These are phyloP conservation scores for Pseudopithomyces chartarum DNA, from an alignment of 2,329 filamentous ascomycete species.

Conservation along the genomic window DNA sequence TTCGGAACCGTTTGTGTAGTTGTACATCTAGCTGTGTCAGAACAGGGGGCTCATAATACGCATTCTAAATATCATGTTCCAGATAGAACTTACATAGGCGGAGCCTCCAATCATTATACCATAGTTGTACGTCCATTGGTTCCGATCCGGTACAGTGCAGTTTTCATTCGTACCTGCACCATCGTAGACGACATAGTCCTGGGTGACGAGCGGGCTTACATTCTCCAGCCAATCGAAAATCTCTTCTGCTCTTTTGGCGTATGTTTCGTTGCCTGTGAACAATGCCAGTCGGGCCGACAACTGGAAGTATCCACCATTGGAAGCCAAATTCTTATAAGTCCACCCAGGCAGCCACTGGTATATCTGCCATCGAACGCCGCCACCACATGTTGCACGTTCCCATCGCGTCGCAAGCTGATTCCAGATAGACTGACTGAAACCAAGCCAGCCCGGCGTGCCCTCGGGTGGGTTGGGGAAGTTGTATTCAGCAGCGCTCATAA, in stretches of 20 bases:
- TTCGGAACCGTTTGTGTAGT: conserved; percentile 43
- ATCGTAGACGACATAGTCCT: conserved; percentile 28
- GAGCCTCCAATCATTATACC: conserved; percentile 33
- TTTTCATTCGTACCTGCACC: conserved; percentile 22
- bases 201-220: conserved; percentile 19
- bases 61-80: not conserved
- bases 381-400: conserved; percentile 27
- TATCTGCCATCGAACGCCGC: conserved; percentile 40
- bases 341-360: conserved; percentile 32
- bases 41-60: not conserved
- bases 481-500: conserved; percentile 59
- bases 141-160: conserved; percentile 26
- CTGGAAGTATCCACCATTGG: conserved; percentile 41
- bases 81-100: conserved; percentile 24
- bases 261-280: conserved; percentile 39
- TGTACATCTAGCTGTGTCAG: conserved; percentile 41
- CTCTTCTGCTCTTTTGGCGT: conserved; percentile 34
- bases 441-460: conserved; percentile 47
- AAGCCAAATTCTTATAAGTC: conserved; percentile 39
- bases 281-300: conserved; percentile 34
- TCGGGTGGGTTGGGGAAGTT: conserved; percentile 48
- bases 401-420: conserved; percentile 35
- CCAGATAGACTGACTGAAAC: conserved; percentile 43
- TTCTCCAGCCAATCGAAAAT: conserved; percentile 33
- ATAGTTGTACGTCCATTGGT: conserved; percentile 39